phyloP scores from a whole-genome alignment of 257 asterid genomes.

The Solanum ossicruentum region DNA sequence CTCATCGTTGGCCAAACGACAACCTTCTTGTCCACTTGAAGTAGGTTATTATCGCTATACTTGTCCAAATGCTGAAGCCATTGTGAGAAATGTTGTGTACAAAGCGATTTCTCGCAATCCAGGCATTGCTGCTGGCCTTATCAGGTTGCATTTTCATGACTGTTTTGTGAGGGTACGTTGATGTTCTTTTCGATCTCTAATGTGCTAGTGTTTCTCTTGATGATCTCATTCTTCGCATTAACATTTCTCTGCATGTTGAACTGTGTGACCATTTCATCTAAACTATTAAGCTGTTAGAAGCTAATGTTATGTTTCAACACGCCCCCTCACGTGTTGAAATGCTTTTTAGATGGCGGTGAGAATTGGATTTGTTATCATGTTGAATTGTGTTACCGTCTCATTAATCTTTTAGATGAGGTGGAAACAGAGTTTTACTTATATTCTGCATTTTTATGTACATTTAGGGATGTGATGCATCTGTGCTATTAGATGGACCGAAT shows the following conservation, averaged over 20 bases:
- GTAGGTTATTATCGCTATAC: slow-evolving; percentile 29
- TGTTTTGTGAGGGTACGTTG: slow-evolving; percentile 54
- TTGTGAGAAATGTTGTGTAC: slow-evolving; percentile 29
- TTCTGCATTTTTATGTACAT: background rate
- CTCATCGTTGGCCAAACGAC: slow-evolving; percentile 6
- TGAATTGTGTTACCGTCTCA: background rate
- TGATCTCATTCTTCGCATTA: background rate
- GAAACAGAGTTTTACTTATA: background rate
- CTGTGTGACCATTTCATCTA: background rate
- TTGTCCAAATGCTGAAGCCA: slow-evolving; percentile 43
- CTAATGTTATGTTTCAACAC: background rate
- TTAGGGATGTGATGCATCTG: slow-evolving; percentile 56
- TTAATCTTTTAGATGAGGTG: background rate
- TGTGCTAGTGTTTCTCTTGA: background rate
- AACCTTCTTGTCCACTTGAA: slow-evolving; percentile 7
- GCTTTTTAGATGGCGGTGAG: background rate
- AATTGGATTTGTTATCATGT: background rate
- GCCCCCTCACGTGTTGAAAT: background rate
- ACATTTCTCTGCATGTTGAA: background rate
- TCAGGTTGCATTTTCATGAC: slow-evolving; percentile 63
- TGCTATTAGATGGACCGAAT: slow-evolving; percentile 23
- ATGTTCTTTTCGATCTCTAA: background rate
- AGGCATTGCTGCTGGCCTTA: slow-evolving; percentile 58
- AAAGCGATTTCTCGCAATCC: slow-evolving; percentile 25
- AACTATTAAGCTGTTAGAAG: fast-evolving